Percentiles rank a stretch among this genome's conserved stretches.
These are phyloP conservation scores for Pterulicium gracile DNA, from an alignment of 1,284 basidiomycete genomes.

Conservation along the genomic window DNA sequence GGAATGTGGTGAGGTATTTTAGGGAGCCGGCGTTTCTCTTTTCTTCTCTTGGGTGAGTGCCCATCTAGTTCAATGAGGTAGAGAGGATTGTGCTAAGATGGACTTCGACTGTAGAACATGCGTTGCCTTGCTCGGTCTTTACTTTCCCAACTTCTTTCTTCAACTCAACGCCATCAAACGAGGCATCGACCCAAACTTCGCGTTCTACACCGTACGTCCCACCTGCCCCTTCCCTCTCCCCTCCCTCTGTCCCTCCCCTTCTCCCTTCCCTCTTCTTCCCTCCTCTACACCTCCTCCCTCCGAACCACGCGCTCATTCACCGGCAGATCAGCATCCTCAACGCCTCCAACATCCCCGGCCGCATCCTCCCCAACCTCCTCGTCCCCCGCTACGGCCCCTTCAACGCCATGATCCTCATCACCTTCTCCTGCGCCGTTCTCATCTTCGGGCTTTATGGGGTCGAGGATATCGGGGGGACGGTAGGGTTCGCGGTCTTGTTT, in stretches of 20 bases:
- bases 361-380: slow-evolving; percentile 24
- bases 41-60: slow-evolving; percentile 22
- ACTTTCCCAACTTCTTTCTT: slow-evolving; percentile 34
- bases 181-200: slow-evolving; percentile 23
- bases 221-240: slow-evolving; percentile 5
- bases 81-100: slow-evolving; percentile 3
- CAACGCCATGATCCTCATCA: slow-evolving; percentile 27
- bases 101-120: slow-evolving; percentile 18
- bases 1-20: slow-evolving; percentile 13
- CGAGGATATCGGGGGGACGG: slow-evolving; percentile 25
- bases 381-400: slow-evolving; percentile 26
- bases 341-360: slow-evolving; percentile 27
- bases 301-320: not conserved
- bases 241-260: slow-evolving; percentile 21
- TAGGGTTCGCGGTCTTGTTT: slow-evolving; percentile 35
- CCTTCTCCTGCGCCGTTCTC: slow-evolving; percentile 19
- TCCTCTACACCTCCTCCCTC: slow-evolving; percentile 5
- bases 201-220: slow-evolving; percentile 27
- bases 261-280: slow-evolving; percentile 21
- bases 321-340: slow-evolving; percentile 33
- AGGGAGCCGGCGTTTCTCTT: slow-evolving; percentile 25
- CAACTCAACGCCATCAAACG: slow-evolving; percentile 31
- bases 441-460: slow-evolving; percentile 33
- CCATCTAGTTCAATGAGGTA: not conserved
- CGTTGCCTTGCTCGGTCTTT: slow-evolving; percentile 23